phyloP scores from a whole-genome alignment of 2,329 filamentous ascomycete species.

The Colletotrichum sansevieriae region DNA sequence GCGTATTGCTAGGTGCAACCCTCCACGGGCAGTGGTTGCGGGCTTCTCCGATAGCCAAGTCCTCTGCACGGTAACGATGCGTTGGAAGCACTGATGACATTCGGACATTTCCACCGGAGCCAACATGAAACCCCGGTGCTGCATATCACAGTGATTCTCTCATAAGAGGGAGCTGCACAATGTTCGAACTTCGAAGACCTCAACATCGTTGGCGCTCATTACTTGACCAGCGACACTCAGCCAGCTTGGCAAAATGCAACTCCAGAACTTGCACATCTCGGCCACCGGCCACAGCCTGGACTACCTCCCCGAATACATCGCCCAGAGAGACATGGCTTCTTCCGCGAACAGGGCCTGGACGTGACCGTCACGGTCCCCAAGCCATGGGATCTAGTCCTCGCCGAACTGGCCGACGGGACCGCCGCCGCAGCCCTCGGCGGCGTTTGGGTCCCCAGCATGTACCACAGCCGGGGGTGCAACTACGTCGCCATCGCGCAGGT shows the following conservation, averaged over 20 bases:
- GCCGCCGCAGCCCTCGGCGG: slow-evolving; percentile 42
- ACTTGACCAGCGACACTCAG: too few relatives aligned
- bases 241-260: background rate
- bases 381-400: slow-evolving; percentile 47
- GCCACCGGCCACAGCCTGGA: slow-evolving; percentile 49
- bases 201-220: background rate
- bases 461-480: slow-evolving; percentile 21
- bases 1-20: too few relatives aligned
- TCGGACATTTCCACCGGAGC: background rate
- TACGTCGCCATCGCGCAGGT: slow-evolving; percentile 40
- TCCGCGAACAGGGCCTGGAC: slow-evolving; percentile 48
- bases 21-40: background rate
- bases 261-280: slow-evolving; percentile 42
- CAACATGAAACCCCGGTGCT: background rate
- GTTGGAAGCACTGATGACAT: background rate
- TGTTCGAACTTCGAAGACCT: too few relatives aligned
- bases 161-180: background rate
- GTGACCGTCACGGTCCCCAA: slow-evolving; percentile 46
- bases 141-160: background rate
- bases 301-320: slow-evolving; percentile 50
- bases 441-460: slow-evolving; percentile 41
- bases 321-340: slow-evolving; percentile 48
- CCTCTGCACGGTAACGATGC: background rate
- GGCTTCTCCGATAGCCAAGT: background rate
- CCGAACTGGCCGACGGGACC: slow-evolving; percentile 42